Evolutionary conservation across 495 filamentous ascomycete genomes (phyloP), one percentile per base, ranked within the genome.

Genomic region (Daldinia grandis): DNA sequence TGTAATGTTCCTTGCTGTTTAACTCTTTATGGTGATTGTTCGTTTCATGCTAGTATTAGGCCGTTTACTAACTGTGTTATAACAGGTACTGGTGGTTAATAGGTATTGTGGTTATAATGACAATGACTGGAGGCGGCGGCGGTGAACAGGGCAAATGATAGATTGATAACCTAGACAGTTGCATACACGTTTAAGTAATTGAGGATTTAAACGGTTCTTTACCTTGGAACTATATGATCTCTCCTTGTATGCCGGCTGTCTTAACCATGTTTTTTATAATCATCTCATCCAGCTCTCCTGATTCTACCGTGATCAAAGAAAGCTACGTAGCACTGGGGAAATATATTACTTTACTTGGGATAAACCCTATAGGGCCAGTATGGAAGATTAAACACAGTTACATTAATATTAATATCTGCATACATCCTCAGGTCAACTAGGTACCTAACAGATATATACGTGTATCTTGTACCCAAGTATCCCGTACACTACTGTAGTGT

Each of bases 71-170:
- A 76, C 71, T 14, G n/a, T 12, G 7, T 28, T 30, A 61, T 51
- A n/a, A n/a, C n/a, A 86, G 84, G 74, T 86, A 87, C 63, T 81
- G 87, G 87, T 85, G 86, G 85, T 62, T 85, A 75, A 56, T 85
- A 69, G 78, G 78, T 56, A 73, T 85, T 35, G 78, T 75, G 4
- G 73, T 75, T 24, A 64, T 84, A 31, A 33, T 85, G 40, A 66
- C 77, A 5, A 57, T 82, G 63, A 63, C 73, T 0, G 76, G 79
- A 33, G 86, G 85, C 42, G 86, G 83, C 19, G 77, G 76, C 37
- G 80, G 76, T 44, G 80, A 79, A 21, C 72, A 80, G 8, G 66
- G 64, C 62, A 77, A 77, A 72, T 74, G 28, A 76, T 70, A 74
- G 71, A 71, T 68, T 44, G n/a, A n/a, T n/a, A 49, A 27, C 25